phyloP scores from a whole-genome alignment of 208 protist species.

The Trichomonas tenax region DNA sequence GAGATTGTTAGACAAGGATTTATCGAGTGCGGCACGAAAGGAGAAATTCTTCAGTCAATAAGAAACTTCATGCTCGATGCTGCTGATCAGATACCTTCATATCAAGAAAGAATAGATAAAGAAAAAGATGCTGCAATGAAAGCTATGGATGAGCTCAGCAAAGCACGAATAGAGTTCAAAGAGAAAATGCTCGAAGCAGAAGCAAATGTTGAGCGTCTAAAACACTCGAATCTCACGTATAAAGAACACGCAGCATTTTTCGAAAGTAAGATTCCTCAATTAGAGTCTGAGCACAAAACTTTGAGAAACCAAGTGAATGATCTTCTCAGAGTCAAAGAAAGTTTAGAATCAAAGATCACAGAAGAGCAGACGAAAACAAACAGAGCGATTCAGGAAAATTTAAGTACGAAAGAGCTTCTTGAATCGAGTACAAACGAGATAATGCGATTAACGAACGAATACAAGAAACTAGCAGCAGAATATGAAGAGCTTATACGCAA shows the following conservation, averaged over 20 bases:
- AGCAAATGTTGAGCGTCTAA: neutral
- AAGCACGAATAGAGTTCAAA: neutral
- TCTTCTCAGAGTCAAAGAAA: neutral
- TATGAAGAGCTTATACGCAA: neutral
- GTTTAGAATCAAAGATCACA: neutral
- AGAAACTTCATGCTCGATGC: neutral
- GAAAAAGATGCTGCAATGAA: neutral
- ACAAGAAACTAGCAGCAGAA: neutral
- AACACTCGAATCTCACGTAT: neutral
- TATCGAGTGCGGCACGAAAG: neutral
- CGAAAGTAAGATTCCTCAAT: neutral
- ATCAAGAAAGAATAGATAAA: neutral
- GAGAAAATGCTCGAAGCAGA: neutral
- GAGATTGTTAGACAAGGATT: neutral
- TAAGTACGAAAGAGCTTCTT: neutral
- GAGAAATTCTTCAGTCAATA: neutral
- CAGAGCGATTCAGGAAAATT: neutral
- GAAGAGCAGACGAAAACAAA: neutral
- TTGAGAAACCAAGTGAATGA: neutral
- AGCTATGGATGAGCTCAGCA: neutral
- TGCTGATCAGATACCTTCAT: neutral
- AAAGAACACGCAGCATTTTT: neutral
- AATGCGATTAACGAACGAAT: neutral
- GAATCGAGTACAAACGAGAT: neutral
- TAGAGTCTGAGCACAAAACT: neutral